These are phyloP conservation scores for Spiromastix sp. DNA, from an alignment of 2,329 filamentous ascomycete genomes.

Conservation along the genomic window DNA sequence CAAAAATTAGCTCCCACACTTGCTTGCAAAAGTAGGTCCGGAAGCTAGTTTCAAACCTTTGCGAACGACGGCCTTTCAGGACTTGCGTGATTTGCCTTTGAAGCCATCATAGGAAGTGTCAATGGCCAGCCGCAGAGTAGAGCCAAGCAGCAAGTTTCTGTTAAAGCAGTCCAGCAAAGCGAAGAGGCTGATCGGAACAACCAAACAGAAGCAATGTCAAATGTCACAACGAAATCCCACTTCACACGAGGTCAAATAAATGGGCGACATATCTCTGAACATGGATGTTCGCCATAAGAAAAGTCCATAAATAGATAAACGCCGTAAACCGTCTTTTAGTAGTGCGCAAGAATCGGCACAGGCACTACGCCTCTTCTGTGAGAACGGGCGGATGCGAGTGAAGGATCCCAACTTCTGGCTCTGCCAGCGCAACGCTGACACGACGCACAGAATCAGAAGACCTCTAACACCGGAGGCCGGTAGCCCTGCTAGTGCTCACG, in stretches of 20 bases:
- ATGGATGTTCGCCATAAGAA: slow-evolving; percentile 32
- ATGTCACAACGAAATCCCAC: slow-evolving; percentile 29
- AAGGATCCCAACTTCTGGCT: too few relatives aligned
- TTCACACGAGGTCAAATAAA: slow-evolving; percentile 34
- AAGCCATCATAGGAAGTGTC: slow-evolving; percentile 5
- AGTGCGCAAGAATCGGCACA: too few relatives aligned
- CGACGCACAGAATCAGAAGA: too few relatives aligned
- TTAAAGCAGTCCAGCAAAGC: slow-evolving; percentile 12
- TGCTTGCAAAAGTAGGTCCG: background rate
- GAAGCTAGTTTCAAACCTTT: slow-evolving; percentile 48
- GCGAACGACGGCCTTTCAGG: slow-evolving; percentile 55
- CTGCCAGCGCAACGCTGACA: too few relatives aligned
- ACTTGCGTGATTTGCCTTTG: slow-evolving; percentile 18
- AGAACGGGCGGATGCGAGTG: too few relatives aligned
- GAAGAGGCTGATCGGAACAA: slow-evolving; percentile 15
- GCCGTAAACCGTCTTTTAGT: too few relatives aligned
- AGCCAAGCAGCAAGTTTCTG: slow-evolving; percentile 4
- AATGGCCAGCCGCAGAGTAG: background rate
- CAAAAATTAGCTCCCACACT: slow-evolving; percentile 4
- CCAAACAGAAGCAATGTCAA: slow-evolving; percentile 26
- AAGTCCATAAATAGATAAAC: slow-evolving; percentile 18
- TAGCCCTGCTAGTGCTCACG: too few relatives aligned
- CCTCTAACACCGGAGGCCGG: too few relatives aligned
- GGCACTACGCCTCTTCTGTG: too few relatives aligned
- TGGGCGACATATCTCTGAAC: slow-evolving; percentile 35